Conservation (phyloP, 2,329 filamentous ascomycete species). For the Alternaria sp. region DNA sequence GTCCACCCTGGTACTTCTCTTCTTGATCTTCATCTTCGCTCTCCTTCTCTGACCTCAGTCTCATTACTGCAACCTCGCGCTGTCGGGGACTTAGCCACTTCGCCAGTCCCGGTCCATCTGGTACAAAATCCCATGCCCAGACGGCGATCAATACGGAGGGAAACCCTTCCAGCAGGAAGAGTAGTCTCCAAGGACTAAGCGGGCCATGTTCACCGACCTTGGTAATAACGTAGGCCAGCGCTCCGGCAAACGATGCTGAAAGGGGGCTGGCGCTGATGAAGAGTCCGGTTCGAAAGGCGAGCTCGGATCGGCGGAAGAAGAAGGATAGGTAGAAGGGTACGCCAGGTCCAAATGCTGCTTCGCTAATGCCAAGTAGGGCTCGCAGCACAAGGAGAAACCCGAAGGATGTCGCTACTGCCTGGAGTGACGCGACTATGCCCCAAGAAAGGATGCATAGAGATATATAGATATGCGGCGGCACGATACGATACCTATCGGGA, state of each 20-base stretch:
- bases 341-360: constrained; percentile 68
- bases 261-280: constrained; percentile 78
- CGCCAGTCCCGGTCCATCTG: constrained; percentile 68
- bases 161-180: constrained; percentile 86
- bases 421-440: constrained; percentile 79
- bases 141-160: constrained; percentile 78
- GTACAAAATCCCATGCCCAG: constrained; percentile 75
- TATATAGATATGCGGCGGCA: constrained; percentile 68
- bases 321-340: constrained; percentile 70
- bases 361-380: constrained; percentile 61
- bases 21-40: constrained; percentile 39
- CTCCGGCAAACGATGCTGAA: constrained; percentile 73
- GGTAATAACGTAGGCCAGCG: constrained; percentile 79
- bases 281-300: constrained; percentile 83
- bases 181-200: constrained; percentile 82
- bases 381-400: constrained; percentile 68
- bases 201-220: constrained; percentile 68
- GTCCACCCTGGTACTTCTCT: constrained; percentile 21
- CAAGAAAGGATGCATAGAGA: constrained; percentile 73
- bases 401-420: constrained; percentile 57
- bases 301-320: constrained; percentile 70
- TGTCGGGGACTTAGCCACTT: constrained; percentile 53
- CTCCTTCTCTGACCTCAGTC: constrained; percentile 64
- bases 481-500: constrained; percentile 57
- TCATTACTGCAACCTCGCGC: constrained; percentile 71